These are phyloP conservation scores for Alloascoidea hylecoeti DNA, from an alignment of 805 yeast genomes.

Conservation along the genomic window DNA sequence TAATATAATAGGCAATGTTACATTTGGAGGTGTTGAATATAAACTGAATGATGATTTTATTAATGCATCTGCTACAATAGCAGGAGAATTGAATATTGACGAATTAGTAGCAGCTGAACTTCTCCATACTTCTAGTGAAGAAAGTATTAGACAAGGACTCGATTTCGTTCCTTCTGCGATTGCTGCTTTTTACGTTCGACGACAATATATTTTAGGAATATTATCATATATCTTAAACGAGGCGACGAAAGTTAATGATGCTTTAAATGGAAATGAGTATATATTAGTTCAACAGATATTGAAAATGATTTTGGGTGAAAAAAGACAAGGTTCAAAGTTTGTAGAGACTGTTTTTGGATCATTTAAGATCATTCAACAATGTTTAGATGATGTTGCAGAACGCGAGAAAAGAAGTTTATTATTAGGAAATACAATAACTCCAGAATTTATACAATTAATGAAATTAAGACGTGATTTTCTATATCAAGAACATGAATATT, in stretches of 20 bases:
- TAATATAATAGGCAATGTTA: slow-evolving; percentile 20
- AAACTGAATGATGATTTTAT: slow-evolving; percentile 55
- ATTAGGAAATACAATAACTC: slow-evolving; percentile 31
- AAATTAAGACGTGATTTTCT: slow-evolving; percentile 49
- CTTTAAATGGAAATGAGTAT: background rate
- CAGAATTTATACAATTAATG: slow-evolving; percentile 31
- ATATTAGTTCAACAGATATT: slow-evolving; percentile 7
- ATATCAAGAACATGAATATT: slow-evolving; percentile 50
- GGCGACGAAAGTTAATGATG: slow-evolving; percentile 12
- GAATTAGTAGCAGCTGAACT: slow-evolving; percentile 66
- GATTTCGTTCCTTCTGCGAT: slow-evolving; percentile 31
- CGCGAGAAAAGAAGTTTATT: slow-evolving; percentile 34
- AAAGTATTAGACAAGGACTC: slow-evolving; percentile 18
- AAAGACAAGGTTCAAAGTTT: slow-evolving; percentile 10
- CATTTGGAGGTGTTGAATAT: slow-evolving; percentile 38
- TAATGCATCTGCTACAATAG: slow-evolving; percentile 36
- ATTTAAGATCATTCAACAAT: slow-evolving; percentile 42
- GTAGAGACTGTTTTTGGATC: slow-evolving; percentile 34
- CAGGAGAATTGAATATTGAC: slow-evolving; percentile 62
- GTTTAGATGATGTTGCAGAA: slow-evolving; percentile 34
- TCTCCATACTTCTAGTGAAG: slow-evolving; percentile 31
- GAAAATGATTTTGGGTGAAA: slow-evolving; percentile 6
- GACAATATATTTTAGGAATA: slow-evolving; percentile 61
- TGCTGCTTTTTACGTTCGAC: slow-evolving; percentile 52
- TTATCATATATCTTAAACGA: slow-evolving; percentile 24